Base-by-base conservation (phyloP, 2,329 filamentous ascomycete species). In the Diaporthe destruens region DNA sequence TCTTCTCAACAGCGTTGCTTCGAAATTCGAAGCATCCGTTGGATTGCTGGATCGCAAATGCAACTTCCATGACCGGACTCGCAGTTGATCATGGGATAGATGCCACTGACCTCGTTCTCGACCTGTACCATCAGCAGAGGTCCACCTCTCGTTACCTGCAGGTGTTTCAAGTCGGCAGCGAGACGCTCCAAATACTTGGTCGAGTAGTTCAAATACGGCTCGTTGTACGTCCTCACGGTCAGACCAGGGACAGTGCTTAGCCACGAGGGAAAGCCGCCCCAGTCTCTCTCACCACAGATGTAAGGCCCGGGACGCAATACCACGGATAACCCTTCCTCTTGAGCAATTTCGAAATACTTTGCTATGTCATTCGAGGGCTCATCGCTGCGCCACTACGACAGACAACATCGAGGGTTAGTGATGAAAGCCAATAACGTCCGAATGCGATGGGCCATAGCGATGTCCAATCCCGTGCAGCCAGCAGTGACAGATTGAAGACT, bases 51-150 rank as follows among this genome's bases (percentile, higher is more conserved):
- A n/a, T 16, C 18, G 12, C 18, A 29, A 18, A 14, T n/a, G 11
- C 18, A 32, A n/a, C 32, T 16, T 8, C 14, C 18, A n/a, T 49
- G 25, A 8, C n/a, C 5, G 16, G 36, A 25, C n/a, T 42, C 11
- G 56, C 56, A 23, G 7, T 11, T 18, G 25, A 34, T 23, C n/a
- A 9, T 1, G 3, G 8, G 11, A 20, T 5, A 16, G 11, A 23
- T 18, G 36, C 16, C n/a, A 51, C 61, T 36, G 12, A 65, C 61
- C 44, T 87, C 85, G 68, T 87, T 87, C 76, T 87, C 85, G 11
- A 87, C 80, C 76, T 87, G 85, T 0, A 85, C 80, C 85, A 87
- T 86, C 25, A 87, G 75, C n/a, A 87, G 80, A 3, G 84, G 84
- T 0, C 85, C 85, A 16, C 85, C 85, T 0, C 81, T 76, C 0